These are phyloP conservation scores for Trichocomaceae sp. DNA, from an alignment of 2,329 filamentous ascomycete genomes.

Conservation along the genomic window DNA sequence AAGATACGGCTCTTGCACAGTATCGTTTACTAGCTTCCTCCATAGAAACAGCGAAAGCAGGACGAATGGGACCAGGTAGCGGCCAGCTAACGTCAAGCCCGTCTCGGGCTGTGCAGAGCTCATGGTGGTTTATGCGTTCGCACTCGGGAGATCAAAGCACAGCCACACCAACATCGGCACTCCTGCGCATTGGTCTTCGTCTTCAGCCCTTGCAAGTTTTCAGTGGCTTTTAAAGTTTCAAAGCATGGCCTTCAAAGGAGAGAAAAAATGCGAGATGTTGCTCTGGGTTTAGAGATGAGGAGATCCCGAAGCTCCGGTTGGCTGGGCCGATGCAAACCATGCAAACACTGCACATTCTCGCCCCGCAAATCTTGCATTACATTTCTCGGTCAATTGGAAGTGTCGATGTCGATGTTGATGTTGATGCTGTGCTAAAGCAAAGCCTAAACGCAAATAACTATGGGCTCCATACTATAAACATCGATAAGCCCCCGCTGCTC, in stretches of 20 bases:
- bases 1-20: slow-evolving; percentile 54
- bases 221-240: not conserved
- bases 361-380: slow-evolving; percentile 3
- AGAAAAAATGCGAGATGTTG: not conserved
- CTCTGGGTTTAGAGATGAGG: not conserved
- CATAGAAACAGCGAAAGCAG: slow-evolving; percentile 34
- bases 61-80: slow-evolving; percentile 31
- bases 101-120: slow-evolving; percentile 25
- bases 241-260: not conserved
- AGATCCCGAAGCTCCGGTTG: slow-evolving; percentile 15
- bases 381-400: not conserved
- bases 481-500: not conserved
- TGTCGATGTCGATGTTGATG: not conserved
- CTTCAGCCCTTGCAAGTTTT: not conserved
- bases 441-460: no score
- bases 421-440: not conserved
- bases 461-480: slow-evolving; percentile 9
- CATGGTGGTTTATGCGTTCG: slow-evolving; percentile 21
- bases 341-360: slow-evolving; percentile 23
- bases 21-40: slow-evolving; percentile 40
- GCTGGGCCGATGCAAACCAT: slow-evolving; percentile 24
- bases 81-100: slow-evolving; percentile 28
- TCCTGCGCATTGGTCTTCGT: not conserved
- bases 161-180: not conserved
- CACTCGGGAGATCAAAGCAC: not conserved